These are phyloP conservation scores for Artemisia tridentata DNA, from an alignment of 129 eudicot genomes.

Conservation along the genomic window DNA sequence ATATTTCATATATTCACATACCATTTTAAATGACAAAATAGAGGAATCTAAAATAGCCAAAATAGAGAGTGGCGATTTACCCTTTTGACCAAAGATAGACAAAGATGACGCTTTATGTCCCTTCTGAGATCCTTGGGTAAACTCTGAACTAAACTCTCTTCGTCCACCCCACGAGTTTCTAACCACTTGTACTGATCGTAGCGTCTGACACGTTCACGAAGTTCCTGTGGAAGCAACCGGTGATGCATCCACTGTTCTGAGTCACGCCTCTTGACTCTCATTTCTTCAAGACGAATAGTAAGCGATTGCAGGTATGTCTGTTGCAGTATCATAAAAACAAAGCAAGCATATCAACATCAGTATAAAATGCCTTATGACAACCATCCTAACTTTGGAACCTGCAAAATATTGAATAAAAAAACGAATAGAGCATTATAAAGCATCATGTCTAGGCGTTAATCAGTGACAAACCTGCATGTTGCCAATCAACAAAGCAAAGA, in stretches of 20 bases:
- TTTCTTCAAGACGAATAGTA: constrained; percentile 92
- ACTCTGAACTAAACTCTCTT: constrained; percentile 69
- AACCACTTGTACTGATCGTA: constrained; percentile 96
- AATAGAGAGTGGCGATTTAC: constrained; percentile 32
- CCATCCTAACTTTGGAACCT: not conserved
- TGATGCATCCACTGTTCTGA: constrained; percentile 99
- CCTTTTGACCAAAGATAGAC: constrained; percentile 89
- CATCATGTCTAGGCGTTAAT: too few relatives aligned
- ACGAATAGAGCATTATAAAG: not conserved
- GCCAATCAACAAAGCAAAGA: constrained; percentile 86
- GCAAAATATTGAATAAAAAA: not conserved
- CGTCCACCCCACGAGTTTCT: constrained; percentile 95
- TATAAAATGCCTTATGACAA: not conserved
- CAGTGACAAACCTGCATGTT: constrained; percentile 79
- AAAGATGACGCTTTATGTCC: constrained; percentile 95
- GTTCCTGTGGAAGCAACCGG: constrained; percentile 83
- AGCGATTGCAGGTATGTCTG: constrained; percentile 97
- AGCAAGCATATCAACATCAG: constrained; percentile 15
- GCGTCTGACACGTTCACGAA: constrained; percentile 82
- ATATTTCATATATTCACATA: too few relatives aligned
- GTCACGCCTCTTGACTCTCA: constrained; percentile 96
- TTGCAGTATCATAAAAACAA: constrained; percentile 15
- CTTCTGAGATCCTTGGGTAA: constrained; percentile 90
- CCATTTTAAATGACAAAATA: not conserved
- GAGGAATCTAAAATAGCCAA: constrained; percentile 3